Base-by-base conservation (phyloP, 1,284 basidiomycete genomes). In the Bondarzewia mesenterica region DNA sequence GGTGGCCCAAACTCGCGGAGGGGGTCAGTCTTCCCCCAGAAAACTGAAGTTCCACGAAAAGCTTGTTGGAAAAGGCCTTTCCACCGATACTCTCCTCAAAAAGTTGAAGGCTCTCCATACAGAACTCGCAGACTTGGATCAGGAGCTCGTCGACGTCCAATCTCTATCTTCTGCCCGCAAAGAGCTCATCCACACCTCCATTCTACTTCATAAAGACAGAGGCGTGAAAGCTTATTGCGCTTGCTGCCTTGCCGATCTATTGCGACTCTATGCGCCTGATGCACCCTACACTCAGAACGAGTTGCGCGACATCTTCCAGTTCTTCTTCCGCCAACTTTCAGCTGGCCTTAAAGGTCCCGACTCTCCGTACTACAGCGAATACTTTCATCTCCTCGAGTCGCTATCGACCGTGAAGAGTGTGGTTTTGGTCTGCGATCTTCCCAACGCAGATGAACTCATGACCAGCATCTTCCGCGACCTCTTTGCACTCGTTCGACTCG, bases 341-440 rank as follows among this genome's bases (percentile, higher is more conserved):
- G 72, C 72, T 4, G 84, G 89, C 8, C 80, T 96, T 58, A 86
- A 83, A 57, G 77, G 80, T 20, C 65, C 81, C 0, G 82, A 84
- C 57, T 72, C 77, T 2, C 75, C 80, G 0, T 94, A 93, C 63
- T 93, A 90, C 63, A 78, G 83, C 50, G 83, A 95, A 69, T 98
- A 94, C 69, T 95, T 88, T 58, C 89, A 93, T 62, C 77, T 98
- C 8, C 78, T 99, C 29, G 92, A 98, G 58, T 91, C 82, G 25
- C 75, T 99, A 14, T 90, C 93, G 5, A 90, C 85, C 27, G 93
- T 97, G 61, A 97, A 98, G 75, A 92, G 88, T 56, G 84, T 97
- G 25, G 91, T 94, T 3, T 79, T 99, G 52, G 82, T 98, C 8
- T 93, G 90, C 65, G 94, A 98, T 65, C 76, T 97, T 5, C 86